phyloP scores from a whole-genome alignment of 1,139 yeast species.

The Citeromyces siamensis region DNA sequence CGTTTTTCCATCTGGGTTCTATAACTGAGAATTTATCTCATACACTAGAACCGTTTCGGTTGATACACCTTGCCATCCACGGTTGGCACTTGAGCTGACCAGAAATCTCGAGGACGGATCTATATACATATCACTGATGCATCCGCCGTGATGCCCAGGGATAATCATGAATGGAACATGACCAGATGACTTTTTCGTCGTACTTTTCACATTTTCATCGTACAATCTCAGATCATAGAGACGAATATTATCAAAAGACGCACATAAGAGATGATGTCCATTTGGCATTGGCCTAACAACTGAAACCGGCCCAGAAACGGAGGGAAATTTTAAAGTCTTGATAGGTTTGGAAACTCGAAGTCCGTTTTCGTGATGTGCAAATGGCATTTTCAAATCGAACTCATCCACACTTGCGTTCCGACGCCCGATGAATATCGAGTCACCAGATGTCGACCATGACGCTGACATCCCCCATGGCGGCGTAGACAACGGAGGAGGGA shows the following conservation, averaged over 20 bases:
- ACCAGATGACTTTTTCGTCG: slow-evolving; percentile 16
- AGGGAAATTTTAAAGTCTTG: slow-evolving; percentile 62
- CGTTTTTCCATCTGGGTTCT: too few species aligned
- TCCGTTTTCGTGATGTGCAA: slow-evolving; percentile 20
- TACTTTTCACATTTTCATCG: slow-evolving; percentile 20
- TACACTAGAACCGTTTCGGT: slow-evolving; percentile 76
- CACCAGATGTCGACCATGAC: slow-evolving; percentile 83
- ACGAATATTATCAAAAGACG: slow-evolving; percentile 82
- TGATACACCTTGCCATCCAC: slow-evolving; percentile 86
- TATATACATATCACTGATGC: slow-evolving; percentile 44
- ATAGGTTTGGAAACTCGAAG: slow-evolving; percentile 33
- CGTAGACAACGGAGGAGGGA: slow-evolving; percentile 49
- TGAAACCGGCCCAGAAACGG: slow-evolving; percentile 86
- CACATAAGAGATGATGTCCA: slow-evolving; percentile 68
- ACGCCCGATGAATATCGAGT: slow-evolving; percentile 71
- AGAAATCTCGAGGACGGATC: slow-evolving; percentile 84
- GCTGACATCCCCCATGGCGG: slow-evolving; percentile 98
- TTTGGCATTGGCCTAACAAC: slow-evolving; percentile 76
- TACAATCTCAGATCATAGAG: slow-evolving; percentile 61
- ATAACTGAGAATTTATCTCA: slow-evolving; percentile 35
- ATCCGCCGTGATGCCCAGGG: slow-evolving; percentile 55
- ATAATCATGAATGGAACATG: slow-evolving; percentile 46
- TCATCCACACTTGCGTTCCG: slow-evolving; percentile 86
- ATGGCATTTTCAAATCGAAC: slow-evolving; percentile 48
- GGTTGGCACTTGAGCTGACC: slow-evolving; percentile 85